Base-by-base conservation (phyloP, 164 flowering plant genomes). In the Stephania japonica region DNA sequence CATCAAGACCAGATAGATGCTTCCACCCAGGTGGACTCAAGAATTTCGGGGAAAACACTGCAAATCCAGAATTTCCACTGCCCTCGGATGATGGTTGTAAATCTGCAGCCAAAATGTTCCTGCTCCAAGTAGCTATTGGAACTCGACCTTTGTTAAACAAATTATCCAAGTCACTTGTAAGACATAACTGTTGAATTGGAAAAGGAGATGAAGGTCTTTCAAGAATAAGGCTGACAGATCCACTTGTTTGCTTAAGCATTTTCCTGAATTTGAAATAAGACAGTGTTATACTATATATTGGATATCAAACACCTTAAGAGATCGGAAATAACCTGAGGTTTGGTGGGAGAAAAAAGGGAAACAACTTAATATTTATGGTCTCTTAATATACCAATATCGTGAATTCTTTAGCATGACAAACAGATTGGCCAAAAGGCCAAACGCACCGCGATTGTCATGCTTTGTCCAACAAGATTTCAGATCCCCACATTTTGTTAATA, bases 201-300 rank as follows among this genome's bases (percentile, higher is more conserved):
- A 90, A 94, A 65, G 98, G 97, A 66, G 89, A 79, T 49, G 83
- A 83, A 16, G 98, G 97, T 65, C 97, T 87, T 85, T 94, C 98
- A 42, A 94, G 89, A 49, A 94, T 83, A 41, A 94, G 80, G 77
- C 95, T 91, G 68, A 81, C 86, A 42, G 88, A 73, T 77, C 92
- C 94, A 41, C 80, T 76, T 70, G 80, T 85, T 83, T 85, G 90
- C 76, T 83, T 82, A 69, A 86, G 83, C 82, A 92, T 70, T 79
- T 81, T 87, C 89, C 98, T 94, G 87, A 70, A 79, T 19, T 7
- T 59, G 64, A 59, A 59, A 24, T 59, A 59, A 59, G 21, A 19
- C 4, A 32, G 38, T 32, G 38, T 32, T 32, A 59, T 47, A 47
- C 1, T 47, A 47, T 12, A 47, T 47, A 47, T 47, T 9, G 10